These are phyloP conservation scores for Anthostomella pinea DNA, from an alignment of 2,329 filamentous ascomycete genomes.

Conservation along the genomic window DNA sequence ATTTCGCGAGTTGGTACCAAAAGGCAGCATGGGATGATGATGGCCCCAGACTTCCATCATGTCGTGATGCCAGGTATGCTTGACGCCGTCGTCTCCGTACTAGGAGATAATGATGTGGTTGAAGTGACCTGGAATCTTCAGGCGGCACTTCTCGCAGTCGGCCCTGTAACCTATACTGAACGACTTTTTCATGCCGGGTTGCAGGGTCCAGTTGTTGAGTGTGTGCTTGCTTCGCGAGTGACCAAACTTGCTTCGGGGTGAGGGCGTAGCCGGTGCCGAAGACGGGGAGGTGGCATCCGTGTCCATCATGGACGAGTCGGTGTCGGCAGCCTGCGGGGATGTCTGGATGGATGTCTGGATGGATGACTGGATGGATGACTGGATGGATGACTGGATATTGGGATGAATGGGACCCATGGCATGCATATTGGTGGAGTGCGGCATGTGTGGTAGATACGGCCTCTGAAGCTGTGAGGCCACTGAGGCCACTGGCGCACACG, in stretches of 20 bases:
- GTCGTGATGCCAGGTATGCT: slow-evolving; percentile 8
- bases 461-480: slow-evolving; percentile 33
- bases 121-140: slow-evolving; percentile 75
- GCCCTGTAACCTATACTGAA: slow-evolving; percentile 77
- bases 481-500: slow-evolving; percentile 27
- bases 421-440: slow-evolving; percentile 34
- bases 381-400: too few relatives aligned
- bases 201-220: slow-evolving; percentile 58
- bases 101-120: slow-evolving; percentile 73
- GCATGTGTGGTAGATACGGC: slow-evolving; percentile 33
- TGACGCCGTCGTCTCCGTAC: slow-evolving; percentile 19
- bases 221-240: slow-evolving; percentile 59
- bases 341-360: slow-evolving; percentile 39
- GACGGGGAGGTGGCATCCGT: slow-evolving; percentile 30
- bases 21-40: neutral
- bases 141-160: slow-evolving; percentile 74
- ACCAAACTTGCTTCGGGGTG: slow-evolving; percentile 49
- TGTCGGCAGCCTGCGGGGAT: slow-evolving; percentile 19
- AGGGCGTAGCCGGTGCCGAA: slow-evolving; percentile 38
- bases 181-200: slow-evolving; percentile 64
- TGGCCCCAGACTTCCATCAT: neutral
- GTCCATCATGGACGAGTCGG: slow-evolving; percentile 34
- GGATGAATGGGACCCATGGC: too few relatives aligned
- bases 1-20: too few relatives aligned
- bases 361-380: slow-evolving; percentile 37